phyloP scores from a whole-genome alignment of 140 eudicot genomes.

The Anethum foeniculum region DNA sequence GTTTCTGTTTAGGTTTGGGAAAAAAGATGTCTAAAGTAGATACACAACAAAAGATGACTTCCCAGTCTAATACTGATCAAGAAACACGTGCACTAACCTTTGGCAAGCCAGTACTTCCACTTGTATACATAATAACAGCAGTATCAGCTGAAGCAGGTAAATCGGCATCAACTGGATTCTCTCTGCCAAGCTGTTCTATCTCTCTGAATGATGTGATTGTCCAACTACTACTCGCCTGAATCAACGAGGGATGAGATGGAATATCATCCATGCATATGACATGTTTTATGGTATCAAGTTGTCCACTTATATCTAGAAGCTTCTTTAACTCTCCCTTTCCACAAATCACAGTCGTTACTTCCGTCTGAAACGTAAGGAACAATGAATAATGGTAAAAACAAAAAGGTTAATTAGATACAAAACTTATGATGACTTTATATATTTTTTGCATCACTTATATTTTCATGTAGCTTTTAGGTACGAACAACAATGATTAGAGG shows the following conservation, averaged over 20 bases:
- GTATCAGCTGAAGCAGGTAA: constrained; percentile 82
- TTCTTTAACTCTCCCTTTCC: constrained; percentile 86
- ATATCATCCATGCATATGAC: constrained; percentile 86
- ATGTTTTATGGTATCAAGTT: constrained; percentile 79
- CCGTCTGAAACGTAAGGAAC: constrained; percentile 51
- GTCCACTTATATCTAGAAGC: constrained; percentile 70
- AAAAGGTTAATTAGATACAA: not conserved
- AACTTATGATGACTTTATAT: not conserved
- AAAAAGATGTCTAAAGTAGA: not conserved
- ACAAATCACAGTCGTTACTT: constrained; percentile 94
- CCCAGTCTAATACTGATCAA: not conserved
- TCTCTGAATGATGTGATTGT: constrained; percentile 56
- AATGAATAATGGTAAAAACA: constrained; percentile 7
- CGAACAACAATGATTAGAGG: not conserved
- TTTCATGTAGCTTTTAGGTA: not conserved
- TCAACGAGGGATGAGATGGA: constrained; percentile 28
- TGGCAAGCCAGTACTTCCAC: constrained; percentile 96
- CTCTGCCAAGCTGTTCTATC: constrained; percentile 61
- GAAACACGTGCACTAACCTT: constrained; percentile 44
- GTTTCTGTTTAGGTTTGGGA: not conserved
- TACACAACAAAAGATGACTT: not conserved
- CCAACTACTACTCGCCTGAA: constrained; percentile 51
- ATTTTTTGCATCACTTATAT: not conserved
- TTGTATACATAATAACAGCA: constrained; percentile 97
- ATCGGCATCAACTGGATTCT: constrained; percentile 70